Conservation (phyloP, 1,139 yeast genomes). For the Taphrina populina region DNA sequence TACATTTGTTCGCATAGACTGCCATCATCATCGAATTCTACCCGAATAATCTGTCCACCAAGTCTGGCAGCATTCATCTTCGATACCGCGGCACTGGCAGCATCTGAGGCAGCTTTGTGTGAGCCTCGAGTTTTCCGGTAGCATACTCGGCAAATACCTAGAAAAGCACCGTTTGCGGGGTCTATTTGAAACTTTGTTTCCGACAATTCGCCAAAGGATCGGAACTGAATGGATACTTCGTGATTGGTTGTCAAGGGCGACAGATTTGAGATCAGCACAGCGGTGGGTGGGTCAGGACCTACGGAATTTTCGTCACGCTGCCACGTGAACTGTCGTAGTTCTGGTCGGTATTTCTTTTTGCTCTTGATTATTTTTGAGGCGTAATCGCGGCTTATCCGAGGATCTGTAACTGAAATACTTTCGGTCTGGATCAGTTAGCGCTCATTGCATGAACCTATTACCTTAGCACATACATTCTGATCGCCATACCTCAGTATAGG, state of each 20-base stretch:
- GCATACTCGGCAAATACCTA: slow-evolving; percentile 67
- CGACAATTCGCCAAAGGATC: slow-evolving; percentile 59
- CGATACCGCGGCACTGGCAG: slow-evolving; percentile 51
- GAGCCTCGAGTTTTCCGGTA: slow-evolving; percentile 59
- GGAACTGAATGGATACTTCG: slow-evolving; percentile 56
- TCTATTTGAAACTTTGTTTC: slow-evolving; percentile 65
- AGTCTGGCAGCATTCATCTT: slow-evolving; percentile 45
- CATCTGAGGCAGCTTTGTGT: slow-evolving; percentile 40
- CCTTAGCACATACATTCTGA: slow-evolving; percentile 7
- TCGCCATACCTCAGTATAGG: slow-evolving; percentile 35
- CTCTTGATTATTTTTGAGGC: slow-evolving; percentile 15
- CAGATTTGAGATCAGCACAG: slow-evolving; percentile 68
- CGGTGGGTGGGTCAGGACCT: slow-evolving; percentile 72
- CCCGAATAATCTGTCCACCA: slow-evolving; percentile 44
- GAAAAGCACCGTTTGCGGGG: slow-evolving; percentile 73
- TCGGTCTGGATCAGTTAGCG: not conserved
- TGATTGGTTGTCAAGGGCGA: slow-evolving; percentile 52
- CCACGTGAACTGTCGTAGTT: slow-evolving; percentile 14
- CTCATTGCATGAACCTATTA: not conserved
- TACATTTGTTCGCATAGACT: slow-evolving; percentile 41
- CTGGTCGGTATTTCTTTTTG: slow-evolving; percentile 21
- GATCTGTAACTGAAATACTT: slow-evolving; percentile 10
- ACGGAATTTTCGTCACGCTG: slow-evolving; percentile 64
- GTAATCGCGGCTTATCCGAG: slow-evolving; percentile 27
- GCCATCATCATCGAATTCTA: slow-evolving; percentile 46